Base-by-base conservation (phyloP, 208 protist genomes). In the Leishmania guyanensis region DNA sequence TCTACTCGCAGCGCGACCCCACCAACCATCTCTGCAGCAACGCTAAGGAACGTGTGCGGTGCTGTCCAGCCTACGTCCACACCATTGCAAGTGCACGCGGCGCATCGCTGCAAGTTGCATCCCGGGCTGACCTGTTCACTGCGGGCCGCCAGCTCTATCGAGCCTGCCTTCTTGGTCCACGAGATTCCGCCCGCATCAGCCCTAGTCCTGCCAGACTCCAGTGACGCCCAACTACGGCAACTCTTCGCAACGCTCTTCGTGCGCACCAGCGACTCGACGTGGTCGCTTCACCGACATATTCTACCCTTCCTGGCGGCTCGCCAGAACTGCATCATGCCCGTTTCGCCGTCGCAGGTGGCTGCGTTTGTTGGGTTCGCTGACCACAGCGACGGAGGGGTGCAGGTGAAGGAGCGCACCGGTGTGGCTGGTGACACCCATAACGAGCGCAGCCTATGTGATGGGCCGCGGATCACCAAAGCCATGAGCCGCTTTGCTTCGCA, bases 271-370 rank as follows among this genome's bases (percentile, higher is more conserved):
- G 51, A 71, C 68, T 9, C 68, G 6, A 26, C 48, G 4, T 84
- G 81, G 81, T 75, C 53, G 10, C 33, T 76, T 0, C 81, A 84
- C 48, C 46, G 68, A 6, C 64, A 84, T 33, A n/a, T 84, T 8
- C 39, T 84, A 17, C 81, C 81, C 54, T 84, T 84, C 48, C 17
- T 84, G 17, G 53, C 46, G 53, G 75, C 75, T 3, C 68, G n/a
- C 56, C 75, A 70, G n/a, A 50, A 69, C 53, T 2, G 6, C 56
- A 80, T 80, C n/a, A 20, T 80, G 75, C 56, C 74, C 5, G 75
- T 76, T 1, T 16, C 75, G 8, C 16, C 56, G 17, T 53, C 56
- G 43, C 46, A 80, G 20, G 48, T 84, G 54, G 43, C 36, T 1
- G 74, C 69, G 20, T 76, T 78, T 22, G 16, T 84, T 16, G 80